phyloP scores from a whole-genome alignment of 768 basidiomycete genomes.

The Leccinum longicurvipes region DNA sequence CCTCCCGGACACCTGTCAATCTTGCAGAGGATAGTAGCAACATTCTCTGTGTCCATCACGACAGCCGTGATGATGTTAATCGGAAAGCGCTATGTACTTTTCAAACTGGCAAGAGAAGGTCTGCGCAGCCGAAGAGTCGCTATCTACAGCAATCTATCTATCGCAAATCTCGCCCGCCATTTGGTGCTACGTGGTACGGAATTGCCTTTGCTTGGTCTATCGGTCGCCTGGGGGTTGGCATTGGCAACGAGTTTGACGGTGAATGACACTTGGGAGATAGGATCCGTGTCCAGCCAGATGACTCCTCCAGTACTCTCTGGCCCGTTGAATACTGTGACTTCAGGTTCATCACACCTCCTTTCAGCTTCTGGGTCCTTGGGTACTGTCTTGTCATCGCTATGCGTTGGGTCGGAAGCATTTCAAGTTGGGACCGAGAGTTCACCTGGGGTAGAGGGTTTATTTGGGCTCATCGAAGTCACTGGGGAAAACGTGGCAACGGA shows the following conservation, averaged over 20 bases:
- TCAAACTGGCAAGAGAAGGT: conserved; percentile 9
- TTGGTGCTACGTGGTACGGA: conserved; percentile 6
- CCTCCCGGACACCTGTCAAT: not conserved
- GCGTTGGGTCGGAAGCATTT: no score
- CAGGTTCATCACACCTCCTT: not conserved
- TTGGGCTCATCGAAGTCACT: conserved; percentile 12
- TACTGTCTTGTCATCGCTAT: conserved; percentile 3
- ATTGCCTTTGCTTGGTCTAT: conserved; percentile 8
- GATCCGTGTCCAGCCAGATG: not conserved
- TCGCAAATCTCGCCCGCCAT: conserved; percentile 9
- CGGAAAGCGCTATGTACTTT: conserved; percentile 16
- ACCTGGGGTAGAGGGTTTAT: not conserved
- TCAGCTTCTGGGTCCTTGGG: conserved; percentile 1
- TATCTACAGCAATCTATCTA: conserved; percentile 10
- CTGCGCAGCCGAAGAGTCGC: conserved; percentile 11
- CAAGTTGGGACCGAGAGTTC: no score
- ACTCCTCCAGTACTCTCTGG: not conserved
- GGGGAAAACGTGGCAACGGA: not conserved
- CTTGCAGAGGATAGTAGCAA: conserved; percentile 8
- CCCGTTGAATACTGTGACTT: not conserved
- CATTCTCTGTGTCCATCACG: conserved; percentile 11
- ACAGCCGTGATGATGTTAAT: conserved; percentile 15
- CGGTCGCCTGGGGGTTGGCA: conserved; percentile 11
- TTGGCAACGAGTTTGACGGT: conserved; percentile 13
- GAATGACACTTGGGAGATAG: conserved; percentile 5